Evolutionary conservation across 768 basidiomycete species (phyloP).

Genomic region (Hypholoma fasciculare): DNA sequence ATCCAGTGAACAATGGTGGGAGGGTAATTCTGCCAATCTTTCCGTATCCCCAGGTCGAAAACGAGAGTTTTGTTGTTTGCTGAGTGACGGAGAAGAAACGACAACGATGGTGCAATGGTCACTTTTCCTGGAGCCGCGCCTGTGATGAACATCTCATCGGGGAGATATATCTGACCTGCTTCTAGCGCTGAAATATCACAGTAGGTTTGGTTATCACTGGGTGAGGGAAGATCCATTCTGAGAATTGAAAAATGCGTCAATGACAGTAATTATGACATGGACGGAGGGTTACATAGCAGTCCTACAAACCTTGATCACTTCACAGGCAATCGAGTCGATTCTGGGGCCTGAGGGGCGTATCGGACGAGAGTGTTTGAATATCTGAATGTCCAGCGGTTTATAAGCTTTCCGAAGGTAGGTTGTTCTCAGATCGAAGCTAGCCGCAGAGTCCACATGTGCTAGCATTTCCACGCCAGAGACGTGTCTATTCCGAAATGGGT

Average conservation of each 20-base stretch:
- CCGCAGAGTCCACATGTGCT: too few relatives aligned
- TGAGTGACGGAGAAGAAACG: slow-evolving; percentile 55
- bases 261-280: slow-evolving; percentile 16
- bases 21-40: slow-evolving; percentile 43
- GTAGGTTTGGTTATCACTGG: slow-evolving; percentile 44
- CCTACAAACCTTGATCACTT: too few relatives aligned
- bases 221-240: slow-evolving; percentile 33
- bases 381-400: background rate
- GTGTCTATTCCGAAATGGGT: too few relatives aligned
- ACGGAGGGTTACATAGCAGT: too few relatives aligned
- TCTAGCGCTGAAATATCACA: slow-evolving; percentile 57
- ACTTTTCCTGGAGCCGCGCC: slow-evolving; percentile 28
- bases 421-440: too few relatives aligned
- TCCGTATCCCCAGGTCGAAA: slow-evolving; percentile 59
- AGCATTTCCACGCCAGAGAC: too few relatives aligned
- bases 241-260: background rate
- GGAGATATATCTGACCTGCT: slow-evolving; percentile 43
- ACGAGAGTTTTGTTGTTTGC: slow-evolving; percentile 35
- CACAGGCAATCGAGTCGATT: too few relatives aligned
- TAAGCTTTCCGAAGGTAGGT: too few relatives aligned
- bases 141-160: slow-evolving; percentile 37
- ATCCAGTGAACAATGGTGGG: slow-evolving; percentile 30
- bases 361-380: too few relatives aligned
- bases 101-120: slow-evolving; percentile 42
- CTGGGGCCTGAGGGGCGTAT: background rate